A percentile compares a stretch with the other conserved stretches of the same genome.
These are phyloP conservation scores for Sarcodon sp. DNA, from an alignment of 768 basidiomycete genomes.

Conservation along the genomic window DNA sequence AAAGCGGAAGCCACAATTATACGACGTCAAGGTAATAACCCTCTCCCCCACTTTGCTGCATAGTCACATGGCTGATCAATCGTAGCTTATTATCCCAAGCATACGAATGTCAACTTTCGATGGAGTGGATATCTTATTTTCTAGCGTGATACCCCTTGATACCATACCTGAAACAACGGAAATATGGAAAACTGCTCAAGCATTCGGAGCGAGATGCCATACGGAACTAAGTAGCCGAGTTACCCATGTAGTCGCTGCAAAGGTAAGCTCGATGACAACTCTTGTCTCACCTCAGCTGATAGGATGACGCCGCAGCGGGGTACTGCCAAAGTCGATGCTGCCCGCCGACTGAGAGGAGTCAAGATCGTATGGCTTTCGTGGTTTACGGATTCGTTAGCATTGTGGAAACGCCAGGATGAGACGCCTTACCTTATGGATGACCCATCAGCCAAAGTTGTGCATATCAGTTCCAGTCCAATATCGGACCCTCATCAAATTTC, in stretches of 20 bases:
- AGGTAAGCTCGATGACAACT: slow-evolving; percentile 29
- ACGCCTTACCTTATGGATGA: slow-evolving; percentile 58
- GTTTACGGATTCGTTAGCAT: slow-evolving; percentile 82
- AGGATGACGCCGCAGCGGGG: slow-evolving; percentile 40
- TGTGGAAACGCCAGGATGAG: slow-evolving; percentile 81
- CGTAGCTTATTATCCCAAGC: slow-evolving; percentile 72
- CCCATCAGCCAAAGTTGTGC: slow-evolving; percentile 20
- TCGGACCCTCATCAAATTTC: slow-evolving; percentile 40
- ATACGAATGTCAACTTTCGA: slow-evolving; percentile 68
- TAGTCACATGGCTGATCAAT: neutral
- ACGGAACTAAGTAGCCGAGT: slow-evolving; percentile 51
- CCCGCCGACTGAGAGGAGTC: slow-evolving; percentile 44
- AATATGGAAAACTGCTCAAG: slow-evolving; percentile 74
- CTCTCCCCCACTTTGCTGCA: neutral
- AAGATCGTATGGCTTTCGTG: slow-evolving; percentile 83
- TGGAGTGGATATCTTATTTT: slow-evolving; percentile 79
- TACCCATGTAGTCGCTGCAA: slow-evolving; percentile 89
- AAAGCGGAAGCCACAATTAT: slow-evolving; percentile 18
- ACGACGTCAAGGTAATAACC: slow-evolving; percentile 71
- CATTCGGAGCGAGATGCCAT: slow-evolving; percentile 80
- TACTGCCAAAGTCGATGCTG: slow-evolving; percentile 84
- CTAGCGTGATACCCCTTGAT: slow-evolving; percentile 90
- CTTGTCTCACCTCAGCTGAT: neutral
- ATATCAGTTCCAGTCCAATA: slow-evolving; percentile 27
- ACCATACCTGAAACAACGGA: slow-evolving; percentile 67